Conservation (phyloP, 805 yeast genomes). For the Candida railenensis region DNA sequence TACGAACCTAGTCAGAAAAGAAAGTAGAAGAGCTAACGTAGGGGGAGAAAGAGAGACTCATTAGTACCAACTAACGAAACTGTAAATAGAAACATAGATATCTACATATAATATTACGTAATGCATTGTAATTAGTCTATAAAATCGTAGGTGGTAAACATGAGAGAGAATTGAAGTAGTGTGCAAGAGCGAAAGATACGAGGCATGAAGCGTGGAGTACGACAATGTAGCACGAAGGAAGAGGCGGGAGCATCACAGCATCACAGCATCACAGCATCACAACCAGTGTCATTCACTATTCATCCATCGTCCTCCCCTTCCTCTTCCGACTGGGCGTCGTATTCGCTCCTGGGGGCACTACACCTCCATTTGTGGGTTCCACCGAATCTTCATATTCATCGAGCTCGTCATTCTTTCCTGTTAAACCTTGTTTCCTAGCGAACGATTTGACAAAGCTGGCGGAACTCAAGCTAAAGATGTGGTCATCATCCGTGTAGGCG, state of each 20-base stretch:
- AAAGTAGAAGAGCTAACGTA: neutral
- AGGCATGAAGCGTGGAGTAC: no score
- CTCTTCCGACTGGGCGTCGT: slow-evolving; percentile 2
- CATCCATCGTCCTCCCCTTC: slow-evolving; percentile 1
- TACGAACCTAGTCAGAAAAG: slow-evolving; percentile 10
- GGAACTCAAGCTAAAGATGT: slow-evolving; percentile 76
- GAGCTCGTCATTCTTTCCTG: slow-evolving; percentile 26
- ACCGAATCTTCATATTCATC: slow-evolving; percentile 39
- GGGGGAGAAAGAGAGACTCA: no score
- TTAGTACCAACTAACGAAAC: neutral
- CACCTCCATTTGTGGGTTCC: slow-evolving; percentile 19
- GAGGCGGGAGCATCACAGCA: no score
- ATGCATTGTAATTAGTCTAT: neutral
- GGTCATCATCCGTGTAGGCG: slow-evolving; percentile 67
- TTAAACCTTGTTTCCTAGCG: slow-evolving; percentile 45
- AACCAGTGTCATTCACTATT: no score
- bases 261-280: no score
- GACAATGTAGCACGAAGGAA: no score
- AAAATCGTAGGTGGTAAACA: no score
- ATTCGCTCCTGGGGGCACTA: neutral
- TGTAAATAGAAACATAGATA: neutral
- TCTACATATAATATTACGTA: neutral
- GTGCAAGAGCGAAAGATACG: neutral
- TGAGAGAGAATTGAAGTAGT: neutral
- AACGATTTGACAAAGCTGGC: slow-evolving; percentile 62